A percentile compares a stretch with the other conserved stretches of the same genome.
These are phyloP conservation scores for Aspergillus bombycis DNA, from an alignment of 2,329 filamentous ascomycete species.

Conservation along the genomic window DNA sequence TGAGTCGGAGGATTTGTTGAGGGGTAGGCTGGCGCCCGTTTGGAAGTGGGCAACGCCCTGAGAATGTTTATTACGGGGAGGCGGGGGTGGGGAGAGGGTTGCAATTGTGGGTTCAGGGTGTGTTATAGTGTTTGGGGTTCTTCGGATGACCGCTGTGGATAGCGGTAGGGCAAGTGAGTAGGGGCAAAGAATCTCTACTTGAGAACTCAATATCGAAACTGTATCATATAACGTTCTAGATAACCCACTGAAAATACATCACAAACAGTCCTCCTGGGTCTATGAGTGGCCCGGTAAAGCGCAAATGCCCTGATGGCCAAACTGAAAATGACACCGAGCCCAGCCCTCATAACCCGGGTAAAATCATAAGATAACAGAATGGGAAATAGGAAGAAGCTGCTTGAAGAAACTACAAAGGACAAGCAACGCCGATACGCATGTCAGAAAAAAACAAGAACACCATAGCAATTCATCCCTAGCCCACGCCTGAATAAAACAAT, in stretches of 20 bases:
- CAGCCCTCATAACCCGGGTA: not conserved
- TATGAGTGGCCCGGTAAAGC: not conserved
- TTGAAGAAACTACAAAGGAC: slow-evolving; percentile 2
- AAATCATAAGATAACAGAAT: slow-evolving; percentile 2
- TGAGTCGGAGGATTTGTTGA: not conserved
- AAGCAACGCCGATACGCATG: not conserved
- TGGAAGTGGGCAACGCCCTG: not conserved
- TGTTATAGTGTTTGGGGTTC: not conserved
- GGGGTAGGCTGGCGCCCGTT: not conserved
- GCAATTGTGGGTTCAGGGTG: not conserved
- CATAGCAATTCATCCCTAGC: slow-evolving; percentile 3
- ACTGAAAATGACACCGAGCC: slow-evolving; percentile 2
- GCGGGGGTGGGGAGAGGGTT: not conserved
- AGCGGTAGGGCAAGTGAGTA: too few relatives aligned
- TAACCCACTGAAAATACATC: not conserved
- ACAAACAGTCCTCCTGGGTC: slow-evolving; percentile 6
- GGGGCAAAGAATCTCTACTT: not conserved
- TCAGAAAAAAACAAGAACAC: not conserved
- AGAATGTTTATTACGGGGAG: too few relatives aligned
- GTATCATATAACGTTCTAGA: not conserved
- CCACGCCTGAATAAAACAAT: slow-evolving; percentile 7
- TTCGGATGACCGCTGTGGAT: not conserved
- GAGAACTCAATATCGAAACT: not conserved
- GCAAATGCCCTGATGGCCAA: not conserved
- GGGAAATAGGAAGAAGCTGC: not conserved